Evolutionary conservation across 148 eudicot genomes (phyloP).

Genomic region (Salicornia ramosissima): DNA sequence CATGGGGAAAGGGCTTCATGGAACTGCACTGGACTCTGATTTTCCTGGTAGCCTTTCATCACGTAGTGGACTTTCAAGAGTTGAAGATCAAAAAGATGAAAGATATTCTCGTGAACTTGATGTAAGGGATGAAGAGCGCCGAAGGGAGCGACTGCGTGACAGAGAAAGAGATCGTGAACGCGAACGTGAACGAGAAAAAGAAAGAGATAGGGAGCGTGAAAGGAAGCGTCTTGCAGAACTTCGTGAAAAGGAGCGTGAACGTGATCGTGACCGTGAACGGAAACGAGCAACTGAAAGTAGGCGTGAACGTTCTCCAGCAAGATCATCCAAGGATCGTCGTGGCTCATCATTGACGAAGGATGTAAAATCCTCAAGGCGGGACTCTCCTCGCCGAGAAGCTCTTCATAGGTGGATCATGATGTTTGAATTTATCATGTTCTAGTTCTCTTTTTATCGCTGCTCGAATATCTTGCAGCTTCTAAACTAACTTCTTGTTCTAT

Average conservation of each 20-base stretch:
- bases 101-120: constrained; percentile 62
- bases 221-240: constrained; percentile 48
- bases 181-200: constrained; percentile 51
- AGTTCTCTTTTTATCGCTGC: constrained; percentile 55
- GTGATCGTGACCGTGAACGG: constrained; percentile 60
- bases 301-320: constrained; percentile 67
- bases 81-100: constrained; percentile 66
- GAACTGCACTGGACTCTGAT: constrained; percentile 56
- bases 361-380: constrained; percentile 50
- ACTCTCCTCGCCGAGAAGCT: constrained; percentile 83
- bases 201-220: constrained; percentile 48
- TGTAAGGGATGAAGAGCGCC: constrained; percentile 71
- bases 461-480: constrained; percentile 46
- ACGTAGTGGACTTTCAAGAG: constrained; percentile 50
- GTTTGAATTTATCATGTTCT: constrained; percentile 52
- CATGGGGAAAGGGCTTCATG: constrained; percentile 79
- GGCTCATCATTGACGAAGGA: constrained; percentile 63
- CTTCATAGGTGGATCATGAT: constrained; percentile 78
- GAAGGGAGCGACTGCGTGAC: constrained; percentile 55
- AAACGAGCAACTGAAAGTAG: constrained; percentile 54
- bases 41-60: constrained; percentile 51
- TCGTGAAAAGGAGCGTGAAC: constrained; percentile 57
- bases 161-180: constrained; percentile 67
- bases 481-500: constrained; percentile 84
- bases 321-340: constrained; percentile 69